phyloP scores from a whole-genome alignment of 2,329 filamentous ascomycete species.

The Cercospora sesami region DNA sequence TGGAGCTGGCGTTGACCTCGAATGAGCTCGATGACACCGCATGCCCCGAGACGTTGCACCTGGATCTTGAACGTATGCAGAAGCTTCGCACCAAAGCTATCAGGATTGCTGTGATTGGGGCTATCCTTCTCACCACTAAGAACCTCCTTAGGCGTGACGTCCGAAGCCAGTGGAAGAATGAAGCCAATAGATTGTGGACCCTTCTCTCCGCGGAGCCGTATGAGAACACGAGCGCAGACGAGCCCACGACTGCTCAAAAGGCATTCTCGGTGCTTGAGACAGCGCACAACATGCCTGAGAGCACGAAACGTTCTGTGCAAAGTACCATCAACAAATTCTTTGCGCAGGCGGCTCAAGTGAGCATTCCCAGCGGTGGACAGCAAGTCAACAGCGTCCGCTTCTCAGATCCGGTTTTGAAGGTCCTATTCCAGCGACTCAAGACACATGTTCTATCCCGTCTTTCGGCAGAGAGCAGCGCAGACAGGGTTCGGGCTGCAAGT shows the following conservation, averaged over 20 bases:
- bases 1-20: conserved; percentile 72
- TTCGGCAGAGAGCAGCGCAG: conserved; percentile 65
- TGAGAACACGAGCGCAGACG: conserved; percentile 40
- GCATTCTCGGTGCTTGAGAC: conserved; percentile 53
- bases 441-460: conserved; percentile 66
- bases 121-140: conserved; percentile 76
- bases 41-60: conserved; percentile 71
- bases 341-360: conserved; percentile 48
- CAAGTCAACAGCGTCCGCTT: conserved; percentile 39
- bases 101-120: conserved; percentile 70
- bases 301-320: conserved; percentile 47
- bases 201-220: conserved; percentile 64
- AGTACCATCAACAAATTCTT: conserved; percentile 52
- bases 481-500: conserved; percentile 69
- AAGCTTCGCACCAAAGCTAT: conserved; percentile 59
- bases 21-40: conserved; percentile 54
- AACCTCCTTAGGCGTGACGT: conserved; percentile 81
- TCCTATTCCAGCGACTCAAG: conserved; percentile 67
- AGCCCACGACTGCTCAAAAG: conserved; percentile 40
- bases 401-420: conserved; percentile 63
- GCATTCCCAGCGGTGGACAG: conserved; percentile 33
- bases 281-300: conserved; percentile 51
- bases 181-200: conserved; percentile 69
- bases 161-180: conserved; percentile 72
- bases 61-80: conserved; percentile 66